Base-by-base conservation (phyloP, 257 asterid genomes). In the Perilla frutescens region DNA sequence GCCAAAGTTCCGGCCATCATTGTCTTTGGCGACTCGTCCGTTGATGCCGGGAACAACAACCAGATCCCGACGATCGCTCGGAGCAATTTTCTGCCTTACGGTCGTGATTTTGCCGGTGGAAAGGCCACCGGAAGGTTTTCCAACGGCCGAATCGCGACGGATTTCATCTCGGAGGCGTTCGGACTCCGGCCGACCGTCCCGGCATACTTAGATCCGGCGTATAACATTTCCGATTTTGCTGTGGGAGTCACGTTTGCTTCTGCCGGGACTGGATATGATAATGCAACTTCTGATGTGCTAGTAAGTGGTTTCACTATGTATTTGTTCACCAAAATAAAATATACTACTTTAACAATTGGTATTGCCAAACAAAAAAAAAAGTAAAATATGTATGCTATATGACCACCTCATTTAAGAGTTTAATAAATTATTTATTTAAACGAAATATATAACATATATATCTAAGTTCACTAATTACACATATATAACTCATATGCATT, bases 171-270 rank as follows among this genome's bases (percentile, higher is more conserved):
- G 0, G 93, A 89, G 78, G 90, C 88, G 29, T 79, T 89, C 45
- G 96, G 96, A 0, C 83, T 91, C 58, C 90, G 85, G 73, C 83
- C 89, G 26, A 32, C 57, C 4, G 79, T 93, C 20, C 97, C 97
- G 40, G 96, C 97, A 1, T 93, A 91, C 70, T 81, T 93, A 77
- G 98, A 93, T 82, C 96, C 96, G 3, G 80, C 76, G 48, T 93
- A 83, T 74, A 85, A 80, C 59, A 89, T 91, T 7, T 69, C 96
- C 0, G 94, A 91, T 78, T 93, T 91, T 55, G 84, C 92, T 0
- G 73, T 84, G 0, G 96, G 98, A 1, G 98, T 93, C 72, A 85
- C 94, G 59, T 93, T 93, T 74, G 97, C 98, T 40, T 93, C 98
- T 3, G 98, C 98, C 14, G 98, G 94, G 29, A 87, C 96, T 64